Evolutionary conservation across 345 rosid genomes (phyloP).

Genomic region (Passiflora organensis): DNA sequence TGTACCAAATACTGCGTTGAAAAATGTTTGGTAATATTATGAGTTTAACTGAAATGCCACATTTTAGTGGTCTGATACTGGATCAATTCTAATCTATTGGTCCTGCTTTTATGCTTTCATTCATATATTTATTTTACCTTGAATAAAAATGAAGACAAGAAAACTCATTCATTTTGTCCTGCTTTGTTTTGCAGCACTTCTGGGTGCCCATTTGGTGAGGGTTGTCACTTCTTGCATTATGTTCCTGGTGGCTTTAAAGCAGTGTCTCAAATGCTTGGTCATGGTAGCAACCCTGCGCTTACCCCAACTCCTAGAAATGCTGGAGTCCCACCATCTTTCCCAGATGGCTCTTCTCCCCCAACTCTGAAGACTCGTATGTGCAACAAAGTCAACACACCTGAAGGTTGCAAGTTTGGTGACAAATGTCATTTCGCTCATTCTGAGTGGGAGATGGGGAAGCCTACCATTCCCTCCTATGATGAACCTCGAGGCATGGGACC

Average conservation of each 20-base stretch:
- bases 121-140: too few species aligned
- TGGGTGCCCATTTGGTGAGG: constrained; percentile 91
- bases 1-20: too few species aligned
- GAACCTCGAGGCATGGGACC: constrained; percentile 52
- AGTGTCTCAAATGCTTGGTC: constrained; percentile 31
- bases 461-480: constrained; percentile 45
- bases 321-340: constrained; percentile 43
- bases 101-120: too few species aligned
- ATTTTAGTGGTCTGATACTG: too few species aligned
- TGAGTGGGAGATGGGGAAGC: constrained; percentile 78
- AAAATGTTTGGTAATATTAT: too few species aligned
- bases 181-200: constrained; percentile 52
- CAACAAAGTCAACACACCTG: constrained; percentile 61
- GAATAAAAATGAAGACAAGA: too few species aligned
- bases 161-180: too few species aligned
- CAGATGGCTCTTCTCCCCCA: constrained; percentile 53
- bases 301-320: constrained; percentile 56
- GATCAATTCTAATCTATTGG: too few species aligned
- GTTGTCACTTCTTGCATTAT: constrained; percentile 80
- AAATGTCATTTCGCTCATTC: constrained; percentile 83
- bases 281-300: constrained; percentile 22
- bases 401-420: constrained; percentile 84
- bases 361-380: constrained; percentile 60
- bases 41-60: too few species aligned
- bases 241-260: constrained; percentile 82